Conservation (phyloP, 129 eudicot species). For the Cynara cardunculus region DNA sequence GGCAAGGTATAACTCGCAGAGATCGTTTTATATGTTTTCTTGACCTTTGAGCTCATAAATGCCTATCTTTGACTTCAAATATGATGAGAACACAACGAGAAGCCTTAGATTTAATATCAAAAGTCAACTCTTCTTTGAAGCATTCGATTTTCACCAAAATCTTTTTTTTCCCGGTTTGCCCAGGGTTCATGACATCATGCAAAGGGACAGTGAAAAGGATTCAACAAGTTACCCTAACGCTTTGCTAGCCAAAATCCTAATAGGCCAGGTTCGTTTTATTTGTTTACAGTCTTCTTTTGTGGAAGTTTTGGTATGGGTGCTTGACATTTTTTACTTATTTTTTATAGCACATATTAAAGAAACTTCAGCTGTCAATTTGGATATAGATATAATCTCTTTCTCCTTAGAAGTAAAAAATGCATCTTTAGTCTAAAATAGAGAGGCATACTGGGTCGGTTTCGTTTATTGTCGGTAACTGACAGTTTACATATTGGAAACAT, state of each 20-base stretch:
- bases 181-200: slow-evolving; percentile 88
- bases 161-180: not conserved
- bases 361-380: not conserved
- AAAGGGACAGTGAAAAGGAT: slow-evolving; percentile 72
- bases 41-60: no score
- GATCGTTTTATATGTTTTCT: not conserved
- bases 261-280: slow-evolving; percentile 67
- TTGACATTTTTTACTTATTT: not conserved
- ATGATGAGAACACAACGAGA: no score
- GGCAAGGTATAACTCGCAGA: slow-evolving; percentile 36
- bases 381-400: no score
- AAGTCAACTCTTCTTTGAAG: not conserved
- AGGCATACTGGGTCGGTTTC: not conserved
- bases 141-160: not conserved
- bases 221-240: slow-evolving; percentile 69
- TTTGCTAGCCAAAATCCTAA: slow-evolving; percentile 60
- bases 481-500: slow-evolving; percentile 15
- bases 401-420: not conserved
- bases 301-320: not conserved
- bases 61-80: no score
- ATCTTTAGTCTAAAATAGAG: not conserved
- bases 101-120: not conserved
- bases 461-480: not conserved
- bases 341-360: not conserved
- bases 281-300: not conserved